A percentile compares a stretch with the other conserved stretches of the same genome.
These are phyloP conservation scores for Solanum tarapatanum DNA, from an alignment of 257 asterid genomes.

Conservation along the genomic window DNA sequence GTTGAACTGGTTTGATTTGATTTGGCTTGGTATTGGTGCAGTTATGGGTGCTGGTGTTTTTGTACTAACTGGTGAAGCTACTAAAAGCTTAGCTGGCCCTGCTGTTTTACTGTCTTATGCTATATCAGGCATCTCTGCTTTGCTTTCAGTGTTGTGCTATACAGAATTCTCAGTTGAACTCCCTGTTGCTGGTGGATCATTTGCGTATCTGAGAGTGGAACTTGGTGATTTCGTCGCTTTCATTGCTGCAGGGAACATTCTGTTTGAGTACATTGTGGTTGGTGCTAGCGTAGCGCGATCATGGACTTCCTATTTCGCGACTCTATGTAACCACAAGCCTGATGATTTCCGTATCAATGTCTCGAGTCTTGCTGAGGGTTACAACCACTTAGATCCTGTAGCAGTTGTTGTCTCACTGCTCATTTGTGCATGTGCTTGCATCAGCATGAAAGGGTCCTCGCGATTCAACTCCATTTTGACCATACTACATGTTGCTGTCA, in stretches of 20 bases:
- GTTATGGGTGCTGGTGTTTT: slow-evolving; percentile 31
- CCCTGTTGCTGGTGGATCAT: slow-evolving; percentile 32
- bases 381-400: slow-evolving; percentile 26
- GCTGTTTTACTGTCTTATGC: slow-evolving; percentile 19
- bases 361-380: slow-evolving; percentile 11
- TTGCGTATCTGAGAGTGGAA: slow-evolving; percentile 26
- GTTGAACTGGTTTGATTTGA: slow-evolving; percentile 25
- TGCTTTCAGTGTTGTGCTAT: slow-evolving; percentile 9
- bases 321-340: slow-evolving; percentile 16
- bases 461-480: slow-evolving; percentile 19
- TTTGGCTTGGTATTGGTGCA: slow-evolving; percentile 32
- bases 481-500: slow-evolving; percentile 11
- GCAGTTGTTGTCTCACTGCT: slow-evolving; percentile 13
- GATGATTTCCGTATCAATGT: slow-evolving; percentile 15
- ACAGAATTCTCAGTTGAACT: slow-evolving; percentile 24
- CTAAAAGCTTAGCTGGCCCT: slow-evolving; percentile 19
- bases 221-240: slow-evolving; percentile 24
- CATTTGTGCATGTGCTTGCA: slow-evolving; percentile 11
- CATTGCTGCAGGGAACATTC: slow-evolving; percentile 25
- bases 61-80: slow-evolving; percentile 26
- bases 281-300: slow-evolving; percentile 26
- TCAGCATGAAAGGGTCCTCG: slow-evolving; percentile 14
- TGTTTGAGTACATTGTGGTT: slow-evolving; percentile 16
- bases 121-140: slow-evolving; percentile 20
- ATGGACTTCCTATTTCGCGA: slow-evolving; percentile 29